A percentile compares a stretch with the other conserved stretches of the same genome.
Evolutionary conservation across 164 flowering plant genomes (phyloP).

Genomic region (Liriodendron chinense): DNA sequence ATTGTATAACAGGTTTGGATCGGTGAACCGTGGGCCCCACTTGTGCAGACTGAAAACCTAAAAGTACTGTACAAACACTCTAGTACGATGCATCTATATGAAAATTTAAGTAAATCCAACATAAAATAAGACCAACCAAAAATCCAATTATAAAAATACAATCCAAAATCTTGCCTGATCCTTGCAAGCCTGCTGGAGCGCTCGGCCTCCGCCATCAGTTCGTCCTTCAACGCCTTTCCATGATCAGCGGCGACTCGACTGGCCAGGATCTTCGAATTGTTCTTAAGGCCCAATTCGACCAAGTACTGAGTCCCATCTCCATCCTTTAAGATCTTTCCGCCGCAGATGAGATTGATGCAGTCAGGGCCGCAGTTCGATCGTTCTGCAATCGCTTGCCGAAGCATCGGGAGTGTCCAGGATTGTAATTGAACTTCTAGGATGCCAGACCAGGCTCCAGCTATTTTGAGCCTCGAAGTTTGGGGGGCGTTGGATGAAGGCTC

Average conservation of each 20-base stretch:
- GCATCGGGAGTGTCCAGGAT: conserved; percentile 61
- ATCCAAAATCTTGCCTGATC: conserved; percentile 44
- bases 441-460: conserved; percentile 82
- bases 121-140: background rate
- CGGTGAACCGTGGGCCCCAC: no score
- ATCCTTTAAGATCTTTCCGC: conserved; percentile 66
- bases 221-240: conserved; percentile 40
- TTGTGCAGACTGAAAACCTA: background rate
- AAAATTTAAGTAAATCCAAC: background rate
- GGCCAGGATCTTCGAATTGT: conserved; percentile 65
- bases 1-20: background rate
- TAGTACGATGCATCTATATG: background rate
- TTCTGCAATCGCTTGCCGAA: conserved; percentile 60
- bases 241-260: conserved; percentile 37
- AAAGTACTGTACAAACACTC: background rate
- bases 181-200: conserved; percentile 57
- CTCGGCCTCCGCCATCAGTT: conserved; percentile 69
- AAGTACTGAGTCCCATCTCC: conserved; percentile 47
- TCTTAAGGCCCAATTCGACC: conserved; percentile 59
- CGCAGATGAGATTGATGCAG: conserved; percentile 62
- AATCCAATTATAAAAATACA: background rate
- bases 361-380: conserved; percentile 45
- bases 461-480: conserved; percentile 43
- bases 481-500: background rate
- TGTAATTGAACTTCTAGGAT: conserved; percentile 64